phyloP scores from a whole-genome alignment of 1,139 yeast species.

The Saccharomyces hybrid region DNA sequence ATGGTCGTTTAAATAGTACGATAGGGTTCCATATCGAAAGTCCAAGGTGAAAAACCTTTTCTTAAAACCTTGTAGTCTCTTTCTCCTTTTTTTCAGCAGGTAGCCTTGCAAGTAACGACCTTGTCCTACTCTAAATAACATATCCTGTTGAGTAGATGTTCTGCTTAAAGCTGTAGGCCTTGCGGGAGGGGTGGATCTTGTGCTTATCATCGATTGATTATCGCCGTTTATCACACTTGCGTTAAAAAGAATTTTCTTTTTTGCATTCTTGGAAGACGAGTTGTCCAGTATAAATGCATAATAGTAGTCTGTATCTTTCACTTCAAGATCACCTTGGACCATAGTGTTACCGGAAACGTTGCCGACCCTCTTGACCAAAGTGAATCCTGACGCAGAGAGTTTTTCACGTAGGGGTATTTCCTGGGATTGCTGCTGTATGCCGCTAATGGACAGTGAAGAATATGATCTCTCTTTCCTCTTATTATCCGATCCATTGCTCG shows the following conservation, averaged over 20 bases:
- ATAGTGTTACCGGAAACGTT: constrained; percentile 47
- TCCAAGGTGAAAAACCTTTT: constrained; percentile 80
- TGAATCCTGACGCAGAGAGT: constrained; percentile 35
- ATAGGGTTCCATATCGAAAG: constrained; percentile 71
- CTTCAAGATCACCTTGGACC: constrained; percentile 55
- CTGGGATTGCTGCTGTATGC: constrained; percentile 28
- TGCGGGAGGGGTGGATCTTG: constrained; percentile 15
- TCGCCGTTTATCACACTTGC: constrained; percentile 25
- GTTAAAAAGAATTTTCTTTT: constrained; percentile 72
- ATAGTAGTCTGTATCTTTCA: constrained; percentile 44
- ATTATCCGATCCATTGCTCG: not conserved
- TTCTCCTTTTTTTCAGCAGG: constrained; percentile 69
- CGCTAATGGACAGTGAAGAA: constrained; percentile 25
- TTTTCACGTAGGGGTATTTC: constrained; percentile 34
- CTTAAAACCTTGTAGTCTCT: constrained; percentile 78
- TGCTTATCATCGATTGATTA: constrained; percentile 12
- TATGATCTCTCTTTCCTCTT: constrained; percentile 1
- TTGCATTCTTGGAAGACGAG: constrained; percentile 77
- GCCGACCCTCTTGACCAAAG: constrained; percentile 40
- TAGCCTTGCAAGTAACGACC: constrained; percentile 54
- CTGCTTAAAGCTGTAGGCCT: constrained; percentile 14
- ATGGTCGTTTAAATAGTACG: constrained; percentile 70
- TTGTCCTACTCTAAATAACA: constrained; percentile 25
- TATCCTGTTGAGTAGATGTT: constrained; percentile 6
- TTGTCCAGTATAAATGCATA: constrained; percentile 90